phyloP scores from a whole-genome alignment of 176 grass and related monocot species.

The Tillandsia leiboldiana region DNA sequence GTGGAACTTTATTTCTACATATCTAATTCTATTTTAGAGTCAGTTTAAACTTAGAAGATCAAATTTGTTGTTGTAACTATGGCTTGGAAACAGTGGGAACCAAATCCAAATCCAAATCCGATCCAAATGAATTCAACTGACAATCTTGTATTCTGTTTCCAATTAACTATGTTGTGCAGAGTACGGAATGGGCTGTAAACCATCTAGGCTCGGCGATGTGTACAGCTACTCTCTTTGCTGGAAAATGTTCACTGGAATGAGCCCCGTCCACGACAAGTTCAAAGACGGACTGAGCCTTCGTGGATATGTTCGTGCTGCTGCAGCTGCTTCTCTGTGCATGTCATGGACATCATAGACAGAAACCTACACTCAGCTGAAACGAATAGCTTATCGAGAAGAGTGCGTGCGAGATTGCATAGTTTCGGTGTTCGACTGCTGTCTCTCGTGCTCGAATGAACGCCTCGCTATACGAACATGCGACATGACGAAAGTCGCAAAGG shows the following conservation, averaged over 20 bases:
- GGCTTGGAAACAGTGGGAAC: background rate
- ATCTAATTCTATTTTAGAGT: too few relatives aligned
- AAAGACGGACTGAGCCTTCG: background rate
- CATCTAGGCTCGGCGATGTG: constrained; percentile 2
- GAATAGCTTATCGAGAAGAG: too few relatives aligned
- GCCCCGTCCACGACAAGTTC: constrained; percentile 10
- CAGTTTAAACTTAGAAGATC: too few relatives aligned
- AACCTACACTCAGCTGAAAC: background rate
- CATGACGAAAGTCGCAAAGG: too few relatives aligned
- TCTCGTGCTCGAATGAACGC: too few relatives aligned
- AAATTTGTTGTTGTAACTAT: too few relatives aligned
- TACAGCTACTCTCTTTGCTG: constrained; percentile 1
- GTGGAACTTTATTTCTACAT: too few relatives aligned
- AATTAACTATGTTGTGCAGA: background rate
- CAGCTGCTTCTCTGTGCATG: background rate
- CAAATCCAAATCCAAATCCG: background rate
- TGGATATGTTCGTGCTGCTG: constrained; percentile 8
- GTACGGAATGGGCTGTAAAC: background rate
- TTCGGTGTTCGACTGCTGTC: too few relatives aligned
- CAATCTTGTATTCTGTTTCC: background rate
- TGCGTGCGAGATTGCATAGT: too few relatives aligned
- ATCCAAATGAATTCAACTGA: background rate
- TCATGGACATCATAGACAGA: background rate
- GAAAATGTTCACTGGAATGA: constrained; percentile 4
- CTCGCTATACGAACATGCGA: too few relatives aligned